Evolutionary conservation across 768 basidiomycete genomes (phyloP).

Genomic region (Dendrothele bispora): DNA sequence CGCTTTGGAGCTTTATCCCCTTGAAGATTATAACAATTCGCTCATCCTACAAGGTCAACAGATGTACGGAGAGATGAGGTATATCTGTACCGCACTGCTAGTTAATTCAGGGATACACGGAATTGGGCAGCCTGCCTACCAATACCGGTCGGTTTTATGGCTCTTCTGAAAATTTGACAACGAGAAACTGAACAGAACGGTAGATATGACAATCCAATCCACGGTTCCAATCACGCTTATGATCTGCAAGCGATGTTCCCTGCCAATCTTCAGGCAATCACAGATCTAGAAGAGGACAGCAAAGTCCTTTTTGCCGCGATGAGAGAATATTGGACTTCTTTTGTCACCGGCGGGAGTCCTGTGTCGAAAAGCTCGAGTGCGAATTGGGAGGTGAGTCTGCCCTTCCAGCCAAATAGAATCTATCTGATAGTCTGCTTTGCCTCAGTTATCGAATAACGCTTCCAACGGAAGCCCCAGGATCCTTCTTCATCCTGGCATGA

Average conservation of each 20-base stretch:
- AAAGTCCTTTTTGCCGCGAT: constrained; percentile 35
- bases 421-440: not conserved
- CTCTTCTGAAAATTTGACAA: not conserved
- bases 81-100: constrained; percentile 39
- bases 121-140: constrained; percentile 22
- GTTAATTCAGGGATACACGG: constrained; percentile 24
- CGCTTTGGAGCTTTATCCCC: constrained; percentile 33
- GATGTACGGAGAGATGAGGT: constrained; percentile 44
- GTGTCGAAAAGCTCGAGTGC: constrained; percentile 6
- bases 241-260: constrained; percentile 38
- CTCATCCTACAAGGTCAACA: constrained; percentile 39
- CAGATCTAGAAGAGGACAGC: constrained; percentile 22
- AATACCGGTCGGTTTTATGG: constrained; percentile 32
- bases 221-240: constrained; percentile 35
- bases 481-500: constrained; percentile 7
- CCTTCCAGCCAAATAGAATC: no score
- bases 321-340: constrained; percentile 39
- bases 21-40: constrained; percentile 28
- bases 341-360: constrained; percentile 33
- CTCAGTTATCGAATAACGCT: not conserved
- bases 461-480: constrained; percentile 7
- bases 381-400: constrained; percentile 28
- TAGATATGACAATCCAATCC: constrained; percentile 40
- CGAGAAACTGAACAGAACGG: no score
- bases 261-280: constrained; percentile 22